A percentile compares a stretch with the other conserved stretches of the same genome.
Evolutionary conservation across 257 asterid species (phyloP).

Genomic region (Voacanga thouarsii): DNA sequence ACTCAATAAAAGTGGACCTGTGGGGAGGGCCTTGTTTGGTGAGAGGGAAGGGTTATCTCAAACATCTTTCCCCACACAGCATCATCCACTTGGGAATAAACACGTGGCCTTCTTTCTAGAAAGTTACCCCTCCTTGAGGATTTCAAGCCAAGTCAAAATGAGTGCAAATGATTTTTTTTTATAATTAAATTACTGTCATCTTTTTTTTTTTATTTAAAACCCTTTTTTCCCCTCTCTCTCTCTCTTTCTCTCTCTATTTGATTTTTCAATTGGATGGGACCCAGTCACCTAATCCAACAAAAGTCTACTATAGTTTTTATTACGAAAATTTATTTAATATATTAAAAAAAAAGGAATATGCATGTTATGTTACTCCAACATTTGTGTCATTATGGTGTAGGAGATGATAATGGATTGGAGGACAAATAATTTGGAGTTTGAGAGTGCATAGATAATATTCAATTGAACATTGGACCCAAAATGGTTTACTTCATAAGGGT

Average conservation of each 20-base stretch:
- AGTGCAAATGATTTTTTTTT: not conserved
- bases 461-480: no score
- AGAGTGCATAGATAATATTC: no score
- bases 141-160: slow-evolving; percentile 8
- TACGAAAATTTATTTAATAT: no score
- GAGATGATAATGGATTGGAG: no score
- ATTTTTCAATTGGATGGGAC: not conserved
- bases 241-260: not conserved
- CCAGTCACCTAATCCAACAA: not conserved
- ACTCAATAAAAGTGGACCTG: not conserved
- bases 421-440: no score
- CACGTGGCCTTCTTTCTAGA: slow-evolving; percentile 6
- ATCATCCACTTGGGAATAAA: slow-evolving; percentile 15
- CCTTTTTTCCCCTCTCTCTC: not conserved
- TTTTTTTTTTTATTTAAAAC: not conserved
- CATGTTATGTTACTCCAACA: no score
- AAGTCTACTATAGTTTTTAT: no score
- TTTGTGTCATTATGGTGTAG: no score
- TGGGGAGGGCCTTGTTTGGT: not conserved
- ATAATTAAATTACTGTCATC: not conserved
- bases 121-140: not conserved
- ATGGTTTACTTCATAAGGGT: no score
- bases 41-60: slow-evolving; percentile 29
- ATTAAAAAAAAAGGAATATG: no score
- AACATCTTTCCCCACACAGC: not conserved